Evolutionary conservation across 257 asterid genomes (phyloP).

Genomic region (Scutellaria galericulata): DNA sequence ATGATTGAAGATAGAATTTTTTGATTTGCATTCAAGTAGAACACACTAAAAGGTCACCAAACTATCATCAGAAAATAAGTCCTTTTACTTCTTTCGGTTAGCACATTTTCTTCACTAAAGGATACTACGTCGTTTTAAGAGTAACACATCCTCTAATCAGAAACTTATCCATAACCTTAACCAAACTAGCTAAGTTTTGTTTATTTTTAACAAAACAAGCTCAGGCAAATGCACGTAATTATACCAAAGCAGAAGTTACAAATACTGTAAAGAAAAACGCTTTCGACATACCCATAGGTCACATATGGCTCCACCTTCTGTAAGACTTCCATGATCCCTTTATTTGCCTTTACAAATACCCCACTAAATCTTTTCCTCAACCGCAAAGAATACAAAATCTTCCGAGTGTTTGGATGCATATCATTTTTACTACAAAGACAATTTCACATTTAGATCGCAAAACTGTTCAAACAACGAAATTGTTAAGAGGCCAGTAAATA

Average conservation of each 20-base stretch:
- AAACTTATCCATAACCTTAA: background rate
- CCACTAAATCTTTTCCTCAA: constrained; percentile 71
- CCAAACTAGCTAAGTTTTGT: background rate
- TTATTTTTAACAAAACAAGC: background rate
- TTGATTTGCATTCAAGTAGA: background rate
- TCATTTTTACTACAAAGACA: constrained; percentile 68
- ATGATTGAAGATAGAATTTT: background rate
- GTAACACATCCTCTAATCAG: background rate
- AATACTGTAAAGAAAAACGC: constrained; percentile 8
- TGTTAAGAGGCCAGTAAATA: background rate
- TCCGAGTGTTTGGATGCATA: constrained; percentile 75
- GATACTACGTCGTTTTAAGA: background rate
- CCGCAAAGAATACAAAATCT: constrained; percentile 70
- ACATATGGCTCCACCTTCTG: constrained; percentile 86
- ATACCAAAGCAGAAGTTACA: constrained; percentile 14
- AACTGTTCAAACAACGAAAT: background rate
- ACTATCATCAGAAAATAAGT: background rate
- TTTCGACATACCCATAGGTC: constrained; percentile 79
- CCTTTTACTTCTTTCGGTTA: background rate
- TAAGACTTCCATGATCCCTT: constrained; percentile 60
- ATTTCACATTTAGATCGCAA: background rate
- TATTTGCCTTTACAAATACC: constrained; percentile 77
- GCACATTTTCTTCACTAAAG: constrained; percentile 3
- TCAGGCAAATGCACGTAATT: background rate
- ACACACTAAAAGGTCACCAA: background rate